These are phyloP conservation scores for Pelargonium cotyledonis DNA, from an alignment of 441 rosid genomes.

Conservation along the genomic window DNA sequence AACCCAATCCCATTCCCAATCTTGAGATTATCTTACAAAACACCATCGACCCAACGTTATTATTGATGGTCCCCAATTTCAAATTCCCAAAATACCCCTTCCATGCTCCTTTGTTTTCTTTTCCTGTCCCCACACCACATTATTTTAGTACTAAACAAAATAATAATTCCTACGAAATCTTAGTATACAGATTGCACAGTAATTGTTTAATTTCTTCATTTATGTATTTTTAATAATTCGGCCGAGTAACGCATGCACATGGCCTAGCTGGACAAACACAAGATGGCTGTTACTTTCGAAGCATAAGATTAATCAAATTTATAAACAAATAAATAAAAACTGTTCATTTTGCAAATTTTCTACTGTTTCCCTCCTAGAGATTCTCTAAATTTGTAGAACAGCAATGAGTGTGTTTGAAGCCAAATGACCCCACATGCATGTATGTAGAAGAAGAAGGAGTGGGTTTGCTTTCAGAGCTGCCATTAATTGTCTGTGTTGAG, in stretches of 20 bases:
- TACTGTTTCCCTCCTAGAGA: background rate
- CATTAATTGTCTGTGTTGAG: conserved; percentile 31
- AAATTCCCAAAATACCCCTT: no score
- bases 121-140: no score
- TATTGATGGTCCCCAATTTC: no score
- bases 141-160: no score
- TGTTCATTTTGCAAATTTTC: background rate
- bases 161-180: no score
- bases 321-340: background rate
- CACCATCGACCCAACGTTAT: no score
- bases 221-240: background rate
- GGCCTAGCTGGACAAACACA: conserved; percentile 6
- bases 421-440: conserved; percentile 48
- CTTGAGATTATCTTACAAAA: no score
- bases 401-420: conserved; percentile 65
- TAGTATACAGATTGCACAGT: no score
- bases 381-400: background rate
- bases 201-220: no score
- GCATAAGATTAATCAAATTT: background rate
- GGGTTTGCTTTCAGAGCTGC: conserved; percentile 23
- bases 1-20: no score
- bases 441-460: conserved; percentile 19
- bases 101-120: no score
- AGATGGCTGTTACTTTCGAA: background rate
- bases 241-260: background rate